Base-by-base conservation (phyloP, 1,139 yeast species). In the Pichia sp. region DNA sequence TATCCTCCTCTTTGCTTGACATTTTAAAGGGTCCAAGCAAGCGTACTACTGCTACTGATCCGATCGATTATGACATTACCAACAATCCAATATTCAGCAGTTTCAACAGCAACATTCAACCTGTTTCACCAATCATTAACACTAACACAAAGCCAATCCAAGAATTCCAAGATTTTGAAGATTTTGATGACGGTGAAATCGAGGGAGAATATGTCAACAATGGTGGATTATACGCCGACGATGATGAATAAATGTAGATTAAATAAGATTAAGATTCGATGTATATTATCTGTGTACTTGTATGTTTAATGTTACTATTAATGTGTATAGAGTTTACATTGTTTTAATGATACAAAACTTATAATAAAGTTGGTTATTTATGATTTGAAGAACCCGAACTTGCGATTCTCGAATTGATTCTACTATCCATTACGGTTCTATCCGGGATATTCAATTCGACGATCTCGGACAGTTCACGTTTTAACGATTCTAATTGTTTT, bases 371-470 rank as follows among this genome's bases (percentile, higher is more conserved):
- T 66, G 69, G 36, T 21, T 33, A 17, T 17, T 31, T n/a, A 19
- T 9, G 19, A 18, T 40, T 46, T n/a, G 31, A 28, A 7, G 32
- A 34, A 6, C 28, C 28, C 12, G 38, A 32, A 14, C 47, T 37
- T 12, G 55, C 63, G 34, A 63, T 56, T 41, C 56, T 58, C 6
- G 67, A 66, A 53, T 59, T 70, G 40, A 79, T 71, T 57, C 96
- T 73, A 4, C 90, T 77, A 63, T 90, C 96, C 88, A 89, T 87
- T 38, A 74, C 73, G 63, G 79, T 81, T 55, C 96, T 71, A 61
- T 87, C 95, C 2, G 96, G 96, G 35, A 85, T 77, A 34, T 72
- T 79, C 44, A 90, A 70, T 44, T 81, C 79, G 17, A 90, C 73
- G 47, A 89, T 69, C 14, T 89, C 90, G 48, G 75, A 70, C 51